phyloP scores from a whole-genome alignment of 768 basidiomycete species.

The Boletus coccyginus region DNA sequence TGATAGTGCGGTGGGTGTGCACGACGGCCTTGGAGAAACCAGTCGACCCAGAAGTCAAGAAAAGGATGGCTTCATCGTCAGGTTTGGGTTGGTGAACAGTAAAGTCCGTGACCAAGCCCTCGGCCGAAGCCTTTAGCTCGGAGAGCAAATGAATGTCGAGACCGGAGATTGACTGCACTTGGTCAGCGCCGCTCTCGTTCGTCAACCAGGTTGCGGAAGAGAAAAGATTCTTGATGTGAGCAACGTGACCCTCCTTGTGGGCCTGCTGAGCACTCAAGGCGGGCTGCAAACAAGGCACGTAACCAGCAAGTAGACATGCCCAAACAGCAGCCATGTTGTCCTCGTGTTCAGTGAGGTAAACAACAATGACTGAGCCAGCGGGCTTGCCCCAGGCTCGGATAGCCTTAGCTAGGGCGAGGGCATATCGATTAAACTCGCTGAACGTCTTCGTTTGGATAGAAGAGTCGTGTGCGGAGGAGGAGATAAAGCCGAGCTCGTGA shows the following conservation, averaged over 20 bases:
- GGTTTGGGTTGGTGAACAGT: slow-evolving; percentile 16
- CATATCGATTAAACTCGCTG: slow-evolving; percentile 14
- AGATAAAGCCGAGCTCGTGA: slow-evolving; percentile 27
- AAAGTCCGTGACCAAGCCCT: slow-evolving; percentile 10
- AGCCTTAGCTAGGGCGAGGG: slow-evolving; percentile 20
- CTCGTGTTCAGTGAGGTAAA: slow-evolving; percentile 33
- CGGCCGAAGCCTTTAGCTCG: slow-evolving; percentile 17
- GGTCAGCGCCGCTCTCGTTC: slow-evolving; percentile 26
- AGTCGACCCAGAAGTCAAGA: slow-evolving; percentile 44
- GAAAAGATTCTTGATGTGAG: slow-evolving; percentile 30
- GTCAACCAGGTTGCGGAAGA: slow-evolving; percentile 33
- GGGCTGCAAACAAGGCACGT: slow-evolving; percentile 32
- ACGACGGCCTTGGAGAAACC: slow-evolving; percentile 44
- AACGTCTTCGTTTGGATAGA: slow-evolving; percentile 28
- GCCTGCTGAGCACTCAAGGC: slow-evolving; percentile 33
- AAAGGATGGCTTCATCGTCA: slow-evolving; percentile 32
- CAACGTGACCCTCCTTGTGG: slow-evolving; percentile 29
- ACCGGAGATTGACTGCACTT: slow-evolving; percentile 21
- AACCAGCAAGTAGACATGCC: slow-evolving; percentile 32
- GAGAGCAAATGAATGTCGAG: slow-evolving; percentile 26
- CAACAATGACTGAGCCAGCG: slow-evolving; percentile 23
- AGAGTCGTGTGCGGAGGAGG: slow-evolving; percentile 30
- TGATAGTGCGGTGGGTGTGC: slow-evolving; percentile 37
- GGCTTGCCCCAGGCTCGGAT: slow-evolving; percentile 25
- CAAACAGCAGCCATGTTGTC: slow-evolving; percentile 34